phyloP scores from a whole-genome alignment of 768 basidiomycete species.

The Amanita fuliginea region DNA sequence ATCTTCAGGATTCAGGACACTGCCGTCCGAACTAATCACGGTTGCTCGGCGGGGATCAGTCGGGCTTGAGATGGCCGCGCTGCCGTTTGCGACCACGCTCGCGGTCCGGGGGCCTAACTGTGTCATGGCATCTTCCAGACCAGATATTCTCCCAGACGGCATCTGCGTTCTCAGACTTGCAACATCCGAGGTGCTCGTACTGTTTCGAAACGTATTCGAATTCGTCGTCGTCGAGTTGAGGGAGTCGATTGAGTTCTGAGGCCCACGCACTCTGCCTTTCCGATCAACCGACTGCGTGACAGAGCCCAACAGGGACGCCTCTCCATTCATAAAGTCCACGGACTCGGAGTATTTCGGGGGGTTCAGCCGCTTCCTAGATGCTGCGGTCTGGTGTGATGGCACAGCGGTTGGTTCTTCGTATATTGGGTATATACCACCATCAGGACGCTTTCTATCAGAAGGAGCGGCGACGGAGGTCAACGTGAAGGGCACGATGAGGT shows the following conservation, averaged over 20 bases:
- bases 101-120: not conserved
- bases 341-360: conserved; percentile 4
- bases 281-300: not conserved
- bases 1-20: not conserved
- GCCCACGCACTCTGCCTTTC: not conserved
- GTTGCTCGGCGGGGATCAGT: not conserved
- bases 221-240: not conserved
- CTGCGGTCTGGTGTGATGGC: no score
- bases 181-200: not conserved
- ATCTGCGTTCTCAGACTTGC: not conserved
- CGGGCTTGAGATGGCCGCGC: not conserved
- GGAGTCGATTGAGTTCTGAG: not conserved
- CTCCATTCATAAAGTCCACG: not conserved
- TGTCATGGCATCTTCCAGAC: not conserved
- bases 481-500: conserved; percentile 1
- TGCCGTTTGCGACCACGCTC: conserved; percentile 1
- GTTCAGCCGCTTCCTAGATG: conserved; percentile 1
- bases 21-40: not conserved
- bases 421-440: not conserved
- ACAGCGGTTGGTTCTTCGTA: not conserved
- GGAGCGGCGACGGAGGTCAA: not conserved
- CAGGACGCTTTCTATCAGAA: not conserved
- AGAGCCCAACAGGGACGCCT: not conserved
- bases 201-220: not conserved
- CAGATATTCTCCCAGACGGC: not conserved